phyloP scores from a whole-genome alignment of 768 basidiomycete genomes.

The Antrodiella citrinella region DNA sequence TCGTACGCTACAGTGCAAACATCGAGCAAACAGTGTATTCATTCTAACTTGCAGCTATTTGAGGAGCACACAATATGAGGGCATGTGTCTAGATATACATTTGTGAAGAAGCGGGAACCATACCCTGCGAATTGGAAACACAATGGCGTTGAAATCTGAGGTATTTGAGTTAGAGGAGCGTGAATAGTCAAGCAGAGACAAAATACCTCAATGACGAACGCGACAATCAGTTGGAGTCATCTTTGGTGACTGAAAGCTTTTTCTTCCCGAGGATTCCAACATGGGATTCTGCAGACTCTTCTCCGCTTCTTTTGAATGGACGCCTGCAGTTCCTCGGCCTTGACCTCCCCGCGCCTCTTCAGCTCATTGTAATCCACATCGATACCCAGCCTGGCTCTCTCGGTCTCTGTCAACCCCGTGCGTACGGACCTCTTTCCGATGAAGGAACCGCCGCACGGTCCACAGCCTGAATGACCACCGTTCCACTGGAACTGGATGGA shows the following conservation, averaged over 20 bases:
- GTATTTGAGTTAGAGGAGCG: no score
- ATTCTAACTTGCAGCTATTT: no score
- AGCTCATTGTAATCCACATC: neutral
- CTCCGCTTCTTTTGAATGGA: neutral
- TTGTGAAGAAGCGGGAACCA: no score
- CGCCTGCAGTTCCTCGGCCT: neutral
- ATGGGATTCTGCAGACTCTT: neutral
- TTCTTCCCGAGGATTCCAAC: neutral
- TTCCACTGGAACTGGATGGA: neutral
- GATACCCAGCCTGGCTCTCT: neutral
- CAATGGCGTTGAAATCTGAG: no score
- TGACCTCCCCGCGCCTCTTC: neutral
- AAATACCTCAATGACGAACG: no score
- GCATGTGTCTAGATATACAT: no score
- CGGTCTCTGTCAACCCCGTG: neutral
- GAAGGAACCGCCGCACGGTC: neutral
- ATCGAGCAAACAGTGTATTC: no score
- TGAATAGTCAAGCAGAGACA: no score
- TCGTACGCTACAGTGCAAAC: no score
- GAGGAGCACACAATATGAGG: no score
- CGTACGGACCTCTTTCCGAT: neutral
- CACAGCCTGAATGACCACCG: neutral
- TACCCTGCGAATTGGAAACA: no score
- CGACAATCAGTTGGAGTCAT: neutral
- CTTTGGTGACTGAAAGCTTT: neutral